Conservation (phyloP, 345 rosid genomes). For the Trapa incisa region DNA sequence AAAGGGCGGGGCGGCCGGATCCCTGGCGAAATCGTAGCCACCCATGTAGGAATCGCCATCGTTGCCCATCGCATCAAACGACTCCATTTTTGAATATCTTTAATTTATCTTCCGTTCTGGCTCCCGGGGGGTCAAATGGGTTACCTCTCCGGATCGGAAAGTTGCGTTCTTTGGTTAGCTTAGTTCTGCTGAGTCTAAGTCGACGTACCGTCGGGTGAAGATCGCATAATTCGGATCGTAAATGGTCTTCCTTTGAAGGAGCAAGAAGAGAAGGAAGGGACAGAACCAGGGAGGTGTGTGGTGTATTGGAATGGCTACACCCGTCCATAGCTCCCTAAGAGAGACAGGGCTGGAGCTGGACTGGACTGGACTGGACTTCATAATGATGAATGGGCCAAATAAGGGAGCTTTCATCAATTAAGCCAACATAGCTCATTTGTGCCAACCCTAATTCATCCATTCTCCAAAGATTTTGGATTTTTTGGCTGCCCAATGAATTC, state of each 20-base stretch:
- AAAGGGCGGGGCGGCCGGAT: slow-evolving; percentile 9
- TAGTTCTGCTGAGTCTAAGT: background rate
- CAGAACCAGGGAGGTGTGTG: background rate
- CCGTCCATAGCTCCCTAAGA: background rate
- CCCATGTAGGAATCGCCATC: slow-evolving; percentile 17
- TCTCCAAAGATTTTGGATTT: no score
- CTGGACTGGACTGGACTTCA: no score
- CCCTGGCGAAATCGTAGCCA: slow-evolving; percentile 18
- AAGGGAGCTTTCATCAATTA: no score
- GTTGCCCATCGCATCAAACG: slow-evolving; percentile 8
- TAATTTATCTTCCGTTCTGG: background rate
- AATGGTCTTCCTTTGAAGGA: background rate
- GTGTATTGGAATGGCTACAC: background rate
- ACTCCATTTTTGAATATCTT: slow-evolving; percentile 11
- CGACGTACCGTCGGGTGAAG: background rate
- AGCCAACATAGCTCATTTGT: no score
- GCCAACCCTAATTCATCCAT: no score
- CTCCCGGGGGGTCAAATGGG: background rate
- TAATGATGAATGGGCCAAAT: no score
- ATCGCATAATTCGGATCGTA: slow-evolving; percentile 15
- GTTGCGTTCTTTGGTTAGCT: background rate
- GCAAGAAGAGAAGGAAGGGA: background rate
- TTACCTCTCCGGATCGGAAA: background rate
- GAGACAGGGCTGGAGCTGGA: no score
- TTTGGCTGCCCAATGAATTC: background rate